Evolutionary conservation across 768 basidiomycete species (phyloP), one percentile per base, ranked within the genome.

Genomic region (Boletus subcaerulescens): DNA sequence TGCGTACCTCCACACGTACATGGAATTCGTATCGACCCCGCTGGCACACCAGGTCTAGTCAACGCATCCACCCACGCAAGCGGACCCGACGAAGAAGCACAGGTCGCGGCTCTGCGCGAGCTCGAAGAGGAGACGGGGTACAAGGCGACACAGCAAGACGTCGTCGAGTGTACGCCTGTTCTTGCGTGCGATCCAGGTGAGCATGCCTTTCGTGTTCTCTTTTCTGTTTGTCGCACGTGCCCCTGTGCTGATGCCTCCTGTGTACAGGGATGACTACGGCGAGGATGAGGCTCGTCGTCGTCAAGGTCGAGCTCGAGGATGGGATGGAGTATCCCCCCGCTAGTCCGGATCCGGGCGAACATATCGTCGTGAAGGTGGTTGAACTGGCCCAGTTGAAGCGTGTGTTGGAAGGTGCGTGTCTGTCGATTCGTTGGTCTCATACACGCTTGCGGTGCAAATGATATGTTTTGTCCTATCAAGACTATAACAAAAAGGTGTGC

Each of bases 51-150:
- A 83, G 93, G 95, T 31, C 73, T 98, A 17, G 83, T 98, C 59
- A 92, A 96, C 67, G 84, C 87, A 55, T 84, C 84, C 0, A 44
- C 52, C 13, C 10, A 1, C 33, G n/a, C 7, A 5, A 41, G 46
- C 2, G 61, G 44, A 0, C 38, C 52, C 14, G 60, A 53, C 12
- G 96, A 98, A 75, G 83, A 86, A 1, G 78, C 91, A 0, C 90
- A 89, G 70, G 72, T 80, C 17, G 82, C 93, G 2, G 95, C 94
- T 1, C 77, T 93, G 36, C 83, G 96, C 20, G 96, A 98, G 69
- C 80, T 98, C 14, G 79, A 85, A 63, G 96, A 98, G 73, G 96
- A 98, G 71, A 97, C 95, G 3, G 95, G 95, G 5, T 96, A 83
- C 72, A 83, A 79, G 49, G 88, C 87, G 3, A 74, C 80, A 48